These are phyloP conservation scores for Tephrocybe sp. DNA, from an alignment of 768 basidiomycete genomes.

Conservation along the genomic window DNA sequence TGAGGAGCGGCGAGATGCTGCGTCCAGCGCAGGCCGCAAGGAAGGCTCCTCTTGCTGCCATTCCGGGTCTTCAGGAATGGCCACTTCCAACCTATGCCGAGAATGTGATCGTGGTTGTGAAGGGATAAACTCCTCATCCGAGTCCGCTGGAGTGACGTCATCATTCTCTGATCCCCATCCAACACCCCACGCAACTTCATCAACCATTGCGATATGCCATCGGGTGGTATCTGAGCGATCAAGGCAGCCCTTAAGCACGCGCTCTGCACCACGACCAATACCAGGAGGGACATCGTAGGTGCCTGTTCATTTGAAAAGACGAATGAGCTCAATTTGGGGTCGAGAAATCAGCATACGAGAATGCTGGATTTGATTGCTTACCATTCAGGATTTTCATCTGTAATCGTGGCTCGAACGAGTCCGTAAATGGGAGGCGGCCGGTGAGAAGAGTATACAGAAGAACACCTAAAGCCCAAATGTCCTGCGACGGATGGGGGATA, in stretches of 20 bases:
- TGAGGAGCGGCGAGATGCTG: constrained; percentile 37
- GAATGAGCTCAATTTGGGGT: constrained; percentile 6
- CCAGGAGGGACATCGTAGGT: constrained; percentile 56
- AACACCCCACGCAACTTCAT: constrained; percentile 78
- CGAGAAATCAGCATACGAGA: neutral
- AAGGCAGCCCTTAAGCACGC: constrained; percentile 79
- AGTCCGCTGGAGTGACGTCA: constrained; percentile 32
- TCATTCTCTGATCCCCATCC: constrained; percentile 66
- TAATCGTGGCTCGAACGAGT: constrained; percentile 88
- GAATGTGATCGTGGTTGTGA: constrained; percentile 32
- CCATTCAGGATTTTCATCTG: constrained; percentile 92
- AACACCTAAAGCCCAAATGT: constrained; percentile 95
- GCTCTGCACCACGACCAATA: constrained; percentile 61
- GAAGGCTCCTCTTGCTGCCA: constrained; percentile 28
- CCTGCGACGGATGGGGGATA: constrained; percentile 70
- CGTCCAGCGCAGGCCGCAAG: constrained; percentile 30
- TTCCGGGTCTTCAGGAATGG: constrained; percentile 17
- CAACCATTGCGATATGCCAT: constrained; percentile 83
- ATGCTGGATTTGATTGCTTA: constrained; percentile 25
- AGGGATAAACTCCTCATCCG: constrained; percentile 25
- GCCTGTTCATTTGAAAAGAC: constrained; percentile 39
- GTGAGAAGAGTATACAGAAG: constrained; percentile 84
- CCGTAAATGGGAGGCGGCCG: constrained; percentile 83
- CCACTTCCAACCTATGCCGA: constrained; percentile 17
- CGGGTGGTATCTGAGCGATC: constrained; percentile 58